phyloP scores from a whole-genome alignment of 371 early-diverging fungal species.

The Lichtheimia hyalospora region DNA sequence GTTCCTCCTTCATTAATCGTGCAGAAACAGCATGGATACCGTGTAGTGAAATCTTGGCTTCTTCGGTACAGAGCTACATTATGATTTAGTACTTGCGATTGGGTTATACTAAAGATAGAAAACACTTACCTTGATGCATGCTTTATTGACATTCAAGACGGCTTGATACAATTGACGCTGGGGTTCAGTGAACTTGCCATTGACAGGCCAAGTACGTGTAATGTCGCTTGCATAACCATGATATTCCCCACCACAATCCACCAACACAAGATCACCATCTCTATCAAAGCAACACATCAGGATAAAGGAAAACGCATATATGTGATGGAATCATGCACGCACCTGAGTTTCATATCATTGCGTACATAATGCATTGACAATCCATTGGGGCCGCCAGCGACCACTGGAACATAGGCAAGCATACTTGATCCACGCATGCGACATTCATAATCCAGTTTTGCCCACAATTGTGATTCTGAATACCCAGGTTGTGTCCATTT shows the following conservation, averaged over 20 bases:
- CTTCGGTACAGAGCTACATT: conserved; percentile 67
- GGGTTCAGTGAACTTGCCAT: conserved; percentile 79
- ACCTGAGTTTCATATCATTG: conserved; percentile 74
- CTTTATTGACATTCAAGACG: conserved; percentile 83
- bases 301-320: neutral
- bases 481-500: conserved; percentile 68
- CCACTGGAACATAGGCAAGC: conserved; percentile 96
- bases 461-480: conserved; percentile 78
- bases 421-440: conserved; percentile 70
- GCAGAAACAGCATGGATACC: conserved; percentile 78
- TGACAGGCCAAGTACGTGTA: conserved; percentile 94
- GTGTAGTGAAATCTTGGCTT: conserved; percentile 71
- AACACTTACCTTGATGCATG: conserved; percentile 74
- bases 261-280: conserved; percentile 84
- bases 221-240: conserved; percentile 90
- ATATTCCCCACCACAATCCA: conserved; percentile 94
- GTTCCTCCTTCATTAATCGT: conserved; percentile 60
- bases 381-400: conserved; percentile 91
- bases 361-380: conserved; percentile 92
- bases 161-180: conserved; percentile 87
- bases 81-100: neutral
- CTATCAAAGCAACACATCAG: conserved; percentile 19
- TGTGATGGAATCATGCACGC: conserved; percentile 6
- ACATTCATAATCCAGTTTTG: conserved; percentile 77
- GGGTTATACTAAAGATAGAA: neutral